Percentiles rank a stretch among this genome's conserved stretches.
These are phyloP conservation scores for Raphanus raphanistrum DNA, from an alignment of 345 rosid species.

Conservation along the genomic window DNA sequence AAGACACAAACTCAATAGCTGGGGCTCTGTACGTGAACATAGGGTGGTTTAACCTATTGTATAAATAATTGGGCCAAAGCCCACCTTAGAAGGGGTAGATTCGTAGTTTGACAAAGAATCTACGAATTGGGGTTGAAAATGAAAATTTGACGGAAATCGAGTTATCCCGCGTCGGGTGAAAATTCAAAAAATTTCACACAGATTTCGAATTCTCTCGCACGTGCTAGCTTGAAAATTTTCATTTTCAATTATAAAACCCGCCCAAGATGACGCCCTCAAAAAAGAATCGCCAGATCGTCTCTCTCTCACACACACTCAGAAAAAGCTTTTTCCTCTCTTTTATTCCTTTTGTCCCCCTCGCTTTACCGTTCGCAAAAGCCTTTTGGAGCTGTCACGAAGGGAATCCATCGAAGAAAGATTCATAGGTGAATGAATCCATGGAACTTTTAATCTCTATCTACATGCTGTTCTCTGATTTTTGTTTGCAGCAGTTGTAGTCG, in stretches of 20 bases:
- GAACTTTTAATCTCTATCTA: neutral
- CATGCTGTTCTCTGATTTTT: neutral
- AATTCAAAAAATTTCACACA: conserved; percentile 30
- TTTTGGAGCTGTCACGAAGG: conserved; percentile 17
- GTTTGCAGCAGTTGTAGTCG: neutral
- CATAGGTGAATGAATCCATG: conserved; percentile 16
- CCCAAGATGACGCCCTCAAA: conserved; percentile 20
- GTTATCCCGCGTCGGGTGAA: conserved; percentile 34
- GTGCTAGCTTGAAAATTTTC: conserved; percentile 32
- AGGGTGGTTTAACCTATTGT: too few relatives aligned
- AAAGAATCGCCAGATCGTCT: conserved; percentile 38
- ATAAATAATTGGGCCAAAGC: neutral
- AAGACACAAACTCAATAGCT: too few relatives aligned
- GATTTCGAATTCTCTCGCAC: conserved; percentile 10
- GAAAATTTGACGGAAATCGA: conserved; percentile 3
- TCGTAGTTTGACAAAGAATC: neutral
- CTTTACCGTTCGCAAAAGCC: conserved; percentile 23
- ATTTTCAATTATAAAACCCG: conserved; percentile 41
- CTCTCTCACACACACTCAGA: conserved; percentile 1
- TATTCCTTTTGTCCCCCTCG: conserved; percentile 17
- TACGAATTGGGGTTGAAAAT: neutral
- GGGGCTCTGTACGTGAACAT: too few relatives aligned
- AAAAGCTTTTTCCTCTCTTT: conserved; percentile 19
- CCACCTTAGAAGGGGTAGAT: conserved; percentile 2
- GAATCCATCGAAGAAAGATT: conserved; percentile 11